A percentile compares a stretch with the other conserved stretches of the same genome.
These are phyloP conservation scores for Phoma herbarum DNA, from an alignment of 2,329 filamentous ascomycete genomes.

Conservation along the genomic window DNA sequence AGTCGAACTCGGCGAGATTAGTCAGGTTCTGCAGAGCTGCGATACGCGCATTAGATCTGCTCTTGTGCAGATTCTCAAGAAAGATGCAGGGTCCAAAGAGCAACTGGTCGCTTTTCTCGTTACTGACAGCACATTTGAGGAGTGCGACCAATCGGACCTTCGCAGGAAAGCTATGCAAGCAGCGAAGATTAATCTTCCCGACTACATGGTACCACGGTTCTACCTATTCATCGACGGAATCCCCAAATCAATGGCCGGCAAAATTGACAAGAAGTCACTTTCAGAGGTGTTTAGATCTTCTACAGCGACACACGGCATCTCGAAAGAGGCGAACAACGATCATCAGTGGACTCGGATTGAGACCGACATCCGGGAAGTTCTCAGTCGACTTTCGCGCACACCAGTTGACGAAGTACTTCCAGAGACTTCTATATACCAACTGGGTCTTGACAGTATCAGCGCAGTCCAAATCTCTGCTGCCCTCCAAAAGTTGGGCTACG, in stretches of 20 bases:
- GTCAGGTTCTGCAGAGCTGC: constrained; percentile 37
- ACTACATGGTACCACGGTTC: constrained; percentile 53
- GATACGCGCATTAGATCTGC: constrained; percentile 36
- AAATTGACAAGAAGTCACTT: constrained; percentile 51
- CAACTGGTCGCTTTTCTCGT: constrained; percentile 51
- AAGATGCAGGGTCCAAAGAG: constrained; percentile 35
- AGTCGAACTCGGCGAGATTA: constrained; percentile 53
- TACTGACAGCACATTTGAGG: constrained; percentile 1
- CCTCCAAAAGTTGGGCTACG: constrained; percentile 67
- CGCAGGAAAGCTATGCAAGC: constrained; percentile 28
- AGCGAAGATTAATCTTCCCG: constrained; percentile 39
- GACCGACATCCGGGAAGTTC: constrained; percentile 61
- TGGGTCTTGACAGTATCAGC: constrained; percentile 93
- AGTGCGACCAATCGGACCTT: constrained; percentile 26
- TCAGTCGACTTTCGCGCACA: constrained; percentile 67
- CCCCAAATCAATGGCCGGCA: constrained; percentile 52
- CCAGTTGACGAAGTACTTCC: constrained; percentile 61
- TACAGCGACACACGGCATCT: constrained; percentile 10
- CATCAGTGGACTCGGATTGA: constrained; percentile 63
- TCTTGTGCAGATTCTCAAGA: constrained; percentile 45
- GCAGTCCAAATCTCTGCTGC: constrained; percentile 77
- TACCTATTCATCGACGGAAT: constrained; percentile 45
- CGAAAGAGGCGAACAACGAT: constrained; percentile 3
- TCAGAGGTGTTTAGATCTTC: constrained; percentile 39
- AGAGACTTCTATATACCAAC: constrained; percentile 78